A percentile compares a stretch with the other conserved stretches of the same genome.
Evolutionary conservation across 495 filamentous ascomycete genomes (phyloP).

Genomic region (Penicillium robsamsonii): DNA sequence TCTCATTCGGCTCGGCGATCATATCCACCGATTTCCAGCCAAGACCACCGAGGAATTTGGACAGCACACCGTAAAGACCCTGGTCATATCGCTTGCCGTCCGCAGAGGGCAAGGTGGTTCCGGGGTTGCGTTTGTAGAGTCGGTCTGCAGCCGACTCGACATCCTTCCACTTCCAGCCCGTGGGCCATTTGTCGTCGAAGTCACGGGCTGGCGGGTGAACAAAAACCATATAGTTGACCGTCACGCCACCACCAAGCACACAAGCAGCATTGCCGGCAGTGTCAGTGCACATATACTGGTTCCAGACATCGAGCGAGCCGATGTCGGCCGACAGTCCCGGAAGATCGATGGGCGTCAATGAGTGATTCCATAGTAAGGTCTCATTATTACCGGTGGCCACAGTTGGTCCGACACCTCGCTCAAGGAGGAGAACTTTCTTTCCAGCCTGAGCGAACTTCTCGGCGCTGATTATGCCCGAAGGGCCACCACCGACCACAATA

Average conservation of each 20-base stretch:
- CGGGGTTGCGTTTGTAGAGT: conserved; percentile 68
- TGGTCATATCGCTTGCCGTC: conserved; percentile 70
- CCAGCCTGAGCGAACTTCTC: conserved; percentile 63
- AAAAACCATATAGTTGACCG: conserved; percentile 66
- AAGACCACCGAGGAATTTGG: conserved; percentile 48
- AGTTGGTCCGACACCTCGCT: conserved; percentile 35
- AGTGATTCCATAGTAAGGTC: conserved; percentile 29
- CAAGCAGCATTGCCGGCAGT: conserved; percentile 74
- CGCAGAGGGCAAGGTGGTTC: conserved; percentile 62
- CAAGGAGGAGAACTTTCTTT: conserved; percentile 41
- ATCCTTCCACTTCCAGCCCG: conserved; percentile 67
- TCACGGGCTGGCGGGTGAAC: conserved; percentile 58
- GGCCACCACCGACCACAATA: conserved; percentile 38
- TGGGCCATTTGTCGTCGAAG: conserved; percentile 72
- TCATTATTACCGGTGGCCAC: conserved; percentile 31
- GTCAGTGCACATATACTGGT: conserved; percentile 55
- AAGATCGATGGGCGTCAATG: conserved; percentile 73
- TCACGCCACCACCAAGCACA: conserved; percentile 74
- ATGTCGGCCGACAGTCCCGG: conserved; percentile 57
- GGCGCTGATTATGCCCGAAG: conserved; percentile 48
- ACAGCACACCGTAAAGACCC: conserved; percentile 60
- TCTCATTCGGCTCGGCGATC: conserved; percentile 58
- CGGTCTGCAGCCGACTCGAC: conserved; percentile 54
- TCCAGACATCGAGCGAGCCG: conserved; percentile 23
- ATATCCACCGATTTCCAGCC: conserved; percentile 65